phyloP scores from a whole-genome alignment of 2,329 filamentous ascomycete genomes.

The Sporothrix globosa region DNA sequence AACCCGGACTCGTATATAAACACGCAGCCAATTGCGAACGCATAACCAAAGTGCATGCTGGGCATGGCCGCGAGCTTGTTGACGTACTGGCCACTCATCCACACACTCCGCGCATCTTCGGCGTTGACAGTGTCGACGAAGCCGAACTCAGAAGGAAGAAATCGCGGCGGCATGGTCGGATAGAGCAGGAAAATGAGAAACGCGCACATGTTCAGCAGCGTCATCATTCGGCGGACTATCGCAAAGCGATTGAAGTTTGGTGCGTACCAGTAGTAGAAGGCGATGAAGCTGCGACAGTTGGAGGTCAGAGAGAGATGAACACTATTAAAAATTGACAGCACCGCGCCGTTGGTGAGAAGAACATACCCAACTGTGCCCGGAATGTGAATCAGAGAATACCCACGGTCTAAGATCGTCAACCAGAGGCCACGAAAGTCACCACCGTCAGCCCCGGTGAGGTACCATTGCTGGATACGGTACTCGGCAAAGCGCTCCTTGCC shows the following conservation, averaged over 20 bases:
- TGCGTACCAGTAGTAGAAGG: slow-evolving; percentile 65
- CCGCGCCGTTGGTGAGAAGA: background rate
- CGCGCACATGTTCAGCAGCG: slow-evolving; percentile 63
- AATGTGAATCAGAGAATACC: slow-evolving; percentile 55
- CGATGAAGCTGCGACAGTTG: slow-evolving; percentile 56
- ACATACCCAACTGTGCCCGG: slow-evolving; percentile 53
- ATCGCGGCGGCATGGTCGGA: slow-evolving; percentile 66
- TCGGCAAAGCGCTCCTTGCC: slow-evolving; percentile 48
- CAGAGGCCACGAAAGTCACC: slow-evolving; percentile 43
- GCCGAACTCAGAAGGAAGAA: slow-evolving; percentile 55
- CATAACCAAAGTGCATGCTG: slow-evolving; percentile 60
- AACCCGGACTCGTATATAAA: slow-evolving; percentile 57
- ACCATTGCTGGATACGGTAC: slow-evolving; percentile 50
- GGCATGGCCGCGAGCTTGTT: slow-evolving; percentile 63
- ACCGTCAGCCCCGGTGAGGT: slow-evolving; percentile 47
- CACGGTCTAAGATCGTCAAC: slow-evolving; percentile 53
- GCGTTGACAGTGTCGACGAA: slow-evolving; percentile 58
- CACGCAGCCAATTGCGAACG: slow-evolving; percentile 58
- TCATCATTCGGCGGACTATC: slow-evolving; percentile 49
- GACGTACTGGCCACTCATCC: slow-evolving; percentile 60
- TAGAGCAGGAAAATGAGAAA: slow-evolving; percentile 65
- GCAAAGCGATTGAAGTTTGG: slow-evolving; percentile 46
- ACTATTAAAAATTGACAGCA: background rate
- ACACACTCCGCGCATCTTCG: slow-evolving; percentile 56
- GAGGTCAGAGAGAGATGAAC: background rate